These are phyloP conservation scores for Claviceps digitariae DNA, from an alignment of 2,329 filamentous ascomycete species.

Conservation along the genomic window DNA sequence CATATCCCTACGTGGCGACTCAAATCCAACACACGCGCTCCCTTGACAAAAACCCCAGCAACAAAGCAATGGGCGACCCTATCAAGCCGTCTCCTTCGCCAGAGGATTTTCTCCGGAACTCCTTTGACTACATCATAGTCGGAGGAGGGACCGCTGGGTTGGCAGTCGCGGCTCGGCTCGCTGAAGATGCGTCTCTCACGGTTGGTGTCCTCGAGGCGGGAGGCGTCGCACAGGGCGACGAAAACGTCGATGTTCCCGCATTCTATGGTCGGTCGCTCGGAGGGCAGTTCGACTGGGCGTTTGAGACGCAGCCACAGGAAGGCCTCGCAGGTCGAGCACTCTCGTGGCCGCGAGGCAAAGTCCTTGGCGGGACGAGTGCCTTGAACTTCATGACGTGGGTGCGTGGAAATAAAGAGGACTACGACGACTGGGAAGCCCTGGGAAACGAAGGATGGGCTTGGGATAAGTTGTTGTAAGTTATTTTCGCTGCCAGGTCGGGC, in stretches of 20 bases:
- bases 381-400: slow-evolving; percentile 46
- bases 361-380: slow-evolving; percentile 49
- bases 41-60: not conserved
- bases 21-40: not conserved
- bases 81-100: not conserved
- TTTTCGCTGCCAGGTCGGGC: no score
- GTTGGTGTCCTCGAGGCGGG: slow-evolving; percentile 21
- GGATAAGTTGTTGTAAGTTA: slow-evolving; percentile 24
- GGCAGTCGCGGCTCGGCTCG: slow-evolving; percentile 33
- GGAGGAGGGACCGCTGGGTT: slow-evolving; percentile 43
- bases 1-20: not conserved
- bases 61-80: not conserved
- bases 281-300: slow-evolving; percentile 26
- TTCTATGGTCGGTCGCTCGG: slow-evolving; percentile 23
- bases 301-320: slow-evolving; percentile 24
- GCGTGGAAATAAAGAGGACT: slow-evolving; percentile 31
- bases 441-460: slow-evolving; percentile 48
- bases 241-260: slow-evolving; percentile 26
- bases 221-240: slow-evolving; percentile 14
- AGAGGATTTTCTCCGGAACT: slow-evolving; percentile 12
- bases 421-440: slow-evolving; percentile 42
- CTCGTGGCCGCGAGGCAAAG: slow-evolving; percentile 29
- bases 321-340: slow-evolving; percentile 25
- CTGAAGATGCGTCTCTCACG: slow-evolving; percentile 19
- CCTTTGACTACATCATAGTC: slow-evolving; percentile 28